A percentile compares a stretch with the other conserved stretches of the same genome.
phyloP scores from a whole-genome alignment of 352 stramenopile species.

The Phytophthora aleatoria region DNA sequence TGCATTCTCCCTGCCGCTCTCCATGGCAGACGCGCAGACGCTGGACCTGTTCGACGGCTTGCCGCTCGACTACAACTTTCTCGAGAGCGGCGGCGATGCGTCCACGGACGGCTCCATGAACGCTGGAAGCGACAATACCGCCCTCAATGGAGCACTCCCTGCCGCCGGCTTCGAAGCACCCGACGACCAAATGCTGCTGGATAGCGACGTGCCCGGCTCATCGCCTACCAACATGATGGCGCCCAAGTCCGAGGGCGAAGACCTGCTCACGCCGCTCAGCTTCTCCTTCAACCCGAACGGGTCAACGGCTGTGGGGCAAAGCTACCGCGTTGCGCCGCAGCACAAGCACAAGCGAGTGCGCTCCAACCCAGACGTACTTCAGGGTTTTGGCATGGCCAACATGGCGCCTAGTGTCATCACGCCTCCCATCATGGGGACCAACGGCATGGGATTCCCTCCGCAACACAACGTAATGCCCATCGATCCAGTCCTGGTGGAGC shows the following conservation, averaged over 20 bases:
- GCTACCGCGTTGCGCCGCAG: slow-evolving; percentile 52
- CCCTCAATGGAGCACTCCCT: neutral
- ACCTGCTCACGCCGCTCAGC: slow-evolving; percentile 46
- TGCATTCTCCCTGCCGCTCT: slow-evolving; percentile 13
- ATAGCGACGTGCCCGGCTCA: slow-evolving; percentile 46
- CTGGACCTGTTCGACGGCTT: slow-evolving; percentile 58
- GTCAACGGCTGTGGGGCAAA: slow-evolving; percentile 3
- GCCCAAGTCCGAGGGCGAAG: slow-evolving; percentile 41
- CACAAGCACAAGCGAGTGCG: slow-evolving; percentile 67
- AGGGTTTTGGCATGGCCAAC: slow-evolving; percentile 41
- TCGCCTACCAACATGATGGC: slow-evolving; percentile 38
- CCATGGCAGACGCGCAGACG: slow-evolving; percentile 48
- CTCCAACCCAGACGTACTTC: slow-evolving; percentile 63
- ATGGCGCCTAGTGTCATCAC: slow-evolving; percentile 39
- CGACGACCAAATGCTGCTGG: slow-evolving; percentile 57
- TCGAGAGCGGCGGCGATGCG: slow-evolving; percentile 22
- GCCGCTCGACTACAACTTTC: slow-evolving; percentile 57
- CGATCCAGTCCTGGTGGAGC: slow-evolving; percentile 32
- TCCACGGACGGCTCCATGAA: slow-evolving; percentile 6
- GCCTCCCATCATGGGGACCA: slow-evolving; percentile 21
- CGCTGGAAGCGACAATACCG: slow-evolving; percentile 1
- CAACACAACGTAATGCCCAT: slow-evolving; percentile 43
- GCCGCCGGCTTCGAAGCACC: slow-evolving; percentile 19
- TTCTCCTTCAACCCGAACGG: slow-evolving; percentile 44
- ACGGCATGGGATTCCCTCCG: slow-evolving; percentile 23